These are phyloP conservation scores for Collybiopsis confluens DNA, from an alignment of 768 basidiomycete genomes.

Conservation along the genomic window DNA sequence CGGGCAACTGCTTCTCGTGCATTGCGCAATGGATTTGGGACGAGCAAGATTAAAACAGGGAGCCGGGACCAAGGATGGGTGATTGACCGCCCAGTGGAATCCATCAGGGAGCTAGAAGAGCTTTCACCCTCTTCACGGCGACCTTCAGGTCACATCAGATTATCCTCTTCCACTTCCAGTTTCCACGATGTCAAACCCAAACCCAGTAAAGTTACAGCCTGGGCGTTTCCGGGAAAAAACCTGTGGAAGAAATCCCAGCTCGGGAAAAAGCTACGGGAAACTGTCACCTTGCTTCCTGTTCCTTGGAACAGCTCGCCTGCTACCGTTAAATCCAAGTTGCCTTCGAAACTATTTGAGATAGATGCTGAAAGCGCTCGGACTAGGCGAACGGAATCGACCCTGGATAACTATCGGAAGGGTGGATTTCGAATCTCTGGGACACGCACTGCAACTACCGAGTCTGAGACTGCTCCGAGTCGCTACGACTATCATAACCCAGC, in stretches of 20 bases:
- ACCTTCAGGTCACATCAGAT: conserved; percentile 2
- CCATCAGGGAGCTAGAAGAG: conserved; percentile 12
- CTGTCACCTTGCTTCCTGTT: background rate
- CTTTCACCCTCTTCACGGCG: conserved; percentile 11
- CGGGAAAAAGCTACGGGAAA: background rate
- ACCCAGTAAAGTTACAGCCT: background rate
- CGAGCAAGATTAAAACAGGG: conserved; percentile 2
- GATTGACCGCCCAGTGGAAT: conserved; percentile 1
- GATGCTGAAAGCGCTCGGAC: conserved; percentile 14
- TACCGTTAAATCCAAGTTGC: conserved; percentile 7
- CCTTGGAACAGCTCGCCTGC: conserved; percentile 15
- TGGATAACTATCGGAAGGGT: conserved; percentile 5
- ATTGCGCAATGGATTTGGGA: background rate
- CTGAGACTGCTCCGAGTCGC: background rate
- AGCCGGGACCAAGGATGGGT: conserved; percentile 7
- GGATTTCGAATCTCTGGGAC: conserved; percentile 3
- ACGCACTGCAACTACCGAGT: background rate
- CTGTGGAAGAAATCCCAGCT: conserved; percentile 7
- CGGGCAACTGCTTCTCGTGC: background rate
- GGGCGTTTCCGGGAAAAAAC: conserved; percentile 1
- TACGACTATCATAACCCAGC: background rate
- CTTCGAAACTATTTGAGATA: conserved; percentile 14
- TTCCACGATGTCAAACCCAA: background rate
- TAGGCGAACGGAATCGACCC: conserved; percentile 3
- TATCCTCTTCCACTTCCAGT: conserved; percentile 5